These are phyloP conservation scores for Sphagnum tenellum DNA, from an alignment of 225 moss, liverwort and hornwort genomes.

Conservation along the genomic window DNA sequence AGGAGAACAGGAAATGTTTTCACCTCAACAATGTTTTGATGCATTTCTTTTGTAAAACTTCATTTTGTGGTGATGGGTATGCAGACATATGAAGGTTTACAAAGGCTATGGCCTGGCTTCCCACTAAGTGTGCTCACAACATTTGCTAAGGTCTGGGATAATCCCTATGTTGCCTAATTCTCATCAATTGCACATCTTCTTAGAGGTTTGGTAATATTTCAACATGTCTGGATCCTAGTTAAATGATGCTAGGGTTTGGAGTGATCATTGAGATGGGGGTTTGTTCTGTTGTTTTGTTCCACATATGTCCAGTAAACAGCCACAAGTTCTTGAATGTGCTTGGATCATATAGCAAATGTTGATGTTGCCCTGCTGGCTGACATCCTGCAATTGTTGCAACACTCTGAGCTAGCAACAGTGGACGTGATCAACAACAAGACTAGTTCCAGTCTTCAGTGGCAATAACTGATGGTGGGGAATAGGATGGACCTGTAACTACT, in stretches of 20 bases:
- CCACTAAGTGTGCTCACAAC: slow-evolving; percentile 20
- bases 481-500: too few species aligned
- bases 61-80: too few species aligned
- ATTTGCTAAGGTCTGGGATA: slow-evolving; percentile 29
- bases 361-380: slow-evolving; percentile 53
- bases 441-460: slow-evolving; percentile 38
- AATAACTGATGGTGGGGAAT: slow-evolving; percentile 14
- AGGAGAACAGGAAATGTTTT: too few species aligned
- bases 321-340: slow-evolving; percentile 27
- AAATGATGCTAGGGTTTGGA: too few species aligned
- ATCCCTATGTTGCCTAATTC: neutral
- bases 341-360: slow-evolving; percentile 44
- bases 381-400: slow-evolving; percentile 34
- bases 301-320: slow-evolving; percentile 28
- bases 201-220: too few species aligned
- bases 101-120: slow-evolving; percentile 31
- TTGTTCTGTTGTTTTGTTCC: too few species aligned
- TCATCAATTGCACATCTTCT: neutral
- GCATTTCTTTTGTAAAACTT: too few species aligned
- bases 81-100: slow-evolving; percentile 37
- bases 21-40: too few species aligned
- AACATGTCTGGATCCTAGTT: too few species aligned
- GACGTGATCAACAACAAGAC: slow-evolving; percentile 40
- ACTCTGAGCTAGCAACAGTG: slow-evolving; percentile 41
- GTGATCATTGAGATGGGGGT: too few species aligned